Base-by-base conservation (phyloP, 345 rosid genomes). In the Eucalyptus caleyi region DNA sequence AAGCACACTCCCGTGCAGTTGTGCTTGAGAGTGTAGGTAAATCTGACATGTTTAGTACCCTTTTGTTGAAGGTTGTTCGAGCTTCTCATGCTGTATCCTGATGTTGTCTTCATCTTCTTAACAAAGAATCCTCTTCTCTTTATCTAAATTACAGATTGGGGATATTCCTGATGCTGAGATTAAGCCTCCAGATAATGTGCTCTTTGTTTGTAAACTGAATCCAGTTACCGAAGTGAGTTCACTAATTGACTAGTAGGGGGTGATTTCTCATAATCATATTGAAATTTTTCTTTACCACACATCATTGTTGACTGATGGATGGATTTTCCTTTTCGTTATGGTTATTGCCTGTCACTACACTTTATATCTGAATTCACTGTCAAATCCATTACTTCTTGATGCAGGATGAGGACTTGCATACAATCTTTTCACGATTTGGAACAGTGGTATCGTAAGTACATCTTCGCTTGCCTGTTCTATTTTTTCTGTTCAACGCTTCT, bases 391-490 rank as follows among this genome's bases (percentile, higher is more conserved):
- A 65, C 89, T 88, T n/a, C n/a, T n/a, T 67, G 59, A 45, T 93
- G 94, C 95, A 98, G 99, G 99, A 98, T 89, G 99, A 97, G 92
- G 99, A 98, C 91, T 91, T 98, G 90, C 96, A 96, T 91, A 97
- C 98, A 23, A 98, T 98, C 87, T 97, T 98, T 92, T 98, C 99
- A 89, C 98, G 98, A 65, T 98, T 98, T 90, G 99, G 99, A 90
- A 96, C 94, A 50, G 98, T 97, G 54, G 80, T 93, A 88, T 93
- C 96, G 99, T 98, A 93, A 94, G 98, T 77, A 77, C 85, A 40
- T 34, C 24, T 34, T 69, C 91, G 49, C 88, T 51, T 89, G 21
- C 24, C 27, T 90, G 21, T 81, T 49, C 47, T 89, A 32, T 62
- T 56, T 90, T 62, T 87, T 32, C 67, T 87, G 69, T 59, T 10